Conservation (phyloP, 2,329 filamentous ascomycete species). For the Drechslerella stenobrocha region DNA sequence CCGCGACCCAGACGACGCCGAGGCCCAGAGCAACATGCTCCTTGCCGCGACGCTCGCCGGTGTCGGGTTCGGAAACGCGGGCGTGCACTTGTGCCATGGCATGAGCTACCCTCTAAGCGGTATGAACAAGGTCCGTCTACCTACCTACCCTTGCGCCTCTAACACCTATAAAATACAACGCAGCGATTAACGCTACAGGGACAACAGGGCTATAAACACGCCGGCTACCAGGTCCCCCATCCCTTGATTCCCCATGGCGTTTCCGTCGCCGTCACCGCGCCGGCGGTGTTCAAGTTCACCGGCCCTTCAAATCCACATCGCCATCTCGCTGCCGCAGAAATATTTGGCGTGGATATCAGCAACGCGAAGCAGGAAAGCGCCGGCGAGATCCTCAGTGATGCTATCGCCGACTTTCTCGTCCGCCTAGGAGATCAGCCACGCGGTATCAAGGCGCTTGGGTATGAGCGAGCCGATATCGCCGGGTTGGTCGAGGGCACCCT, state of each 20-base stretch:
- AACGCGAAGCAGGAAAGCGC: constrained; percentile 87
- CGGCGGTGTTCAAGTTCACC: constrained; percentile 92
- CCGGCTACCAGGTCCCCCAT: constrained; percentile 75
- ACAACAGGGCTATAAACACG: constrained; percentile 76
- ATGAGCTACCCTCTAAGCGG: constrained; percentile 98
- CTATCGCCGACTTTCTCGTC: constrained; percentile 76
- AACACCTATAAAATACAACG: too few species aligned
- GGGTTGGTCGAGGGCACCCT: constrained; percentile 89
- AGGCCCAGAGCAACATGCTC: constrained; percentile 94
- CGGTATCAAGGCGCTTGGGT: constrained; percentile 82
- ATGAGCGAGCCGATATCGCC: constrained; percentile 73
- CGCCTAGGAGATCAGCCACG: constrained; percentile 86
- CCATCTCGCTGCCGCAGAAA: constrained; percentile 84
- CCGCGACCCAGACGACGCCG: constrained; percentile 81
- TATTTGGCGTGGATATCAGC: constrained; percentile 84
- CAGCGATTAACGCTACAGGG: too few species aligned
- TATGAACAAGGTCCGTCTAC: constrained; percentile 65
- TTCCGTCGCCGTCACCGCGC: constrained; percentile 60
- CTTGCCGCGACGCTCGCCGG: constrained; percentile 91
- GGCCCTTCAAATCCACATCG: constrained; percentile 87
- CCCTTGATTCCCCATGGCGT: constrained; percentile 87
- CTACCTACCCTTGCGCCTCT: background rate
- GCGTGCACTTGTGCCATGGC: constrained; percentile 84
- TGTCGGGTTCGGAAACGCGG: constrained; percentile 95
- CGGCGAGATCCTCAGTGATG: constrained; percentile 83